These are phyloP conservation scores for Sarocladium kiliense DNA, from an alignment of 2,329 filamentous ascomycete species.

Conservation along the genomic window DNA sequence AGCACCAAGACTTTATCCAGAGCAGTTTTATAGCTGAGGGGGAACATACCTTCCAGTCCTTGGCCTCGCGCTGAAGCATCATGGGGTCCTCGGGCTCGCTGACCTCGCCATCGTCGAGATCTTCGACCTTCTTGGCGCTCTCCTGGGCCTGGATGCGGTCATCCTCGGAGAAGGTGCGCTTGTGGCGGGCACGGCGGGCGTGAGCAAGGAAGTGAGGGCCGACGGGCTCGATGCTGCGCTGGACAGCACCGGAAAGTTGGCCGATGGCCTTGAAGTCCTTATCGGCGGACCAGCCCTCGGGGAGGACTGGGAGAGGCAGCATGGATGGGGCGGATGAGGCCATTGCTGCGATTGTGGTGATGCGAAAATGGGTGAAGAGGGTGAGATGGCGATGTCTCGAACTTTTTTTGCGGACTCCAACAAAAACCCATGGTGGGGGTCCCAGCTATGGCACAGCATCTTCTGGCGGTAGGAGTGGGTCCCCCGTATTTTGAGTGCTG, in stretches of 20 bases:
- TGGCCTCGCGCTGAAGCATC: slow-evolving; percentile 88
- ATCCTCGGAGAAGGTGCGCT: slow-evolving; percentile 97
- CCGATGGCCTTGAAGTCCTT: slow-evolving; percentile 89
- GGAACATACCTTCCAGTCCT: slow-evolving; percentile 95
- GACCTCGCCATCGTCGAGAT: slow-evolving; percentile 83
- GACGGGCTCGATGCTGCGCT: slow-evolving; percentile 90
- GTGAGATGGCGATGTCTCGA: slow-evolving; percentile 14
- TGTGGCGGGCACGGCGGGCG: slow-evolving; percentile 89
- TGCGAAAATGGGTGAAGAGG: slow-evolving; percentile 15
- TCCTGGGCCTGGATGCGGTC: slow-evolving; percentile 95
- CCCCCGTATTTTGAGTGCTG: too few species aligned
- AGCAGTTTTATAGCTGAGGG: neutral
- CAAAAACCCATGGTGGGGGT: slow-evolving; percentile 4
- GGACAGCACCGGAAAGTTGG: slow-evolving; percentile 68
- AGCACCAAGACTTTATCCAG: neutral
- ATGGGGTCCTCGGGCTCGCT: slow-evolving; percentile 91
- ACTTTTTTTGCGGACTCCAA: slow-evolving; percentile 3
- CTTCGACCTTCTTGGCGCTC: slow-evolving; percentile 91
- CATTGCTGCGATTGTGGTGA: slow-evolving; percentile 41
- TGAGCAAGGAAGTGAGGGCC: slow-evolving; percentile 96
- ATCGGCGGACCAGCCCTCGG: slow-evolving; percentile 76
- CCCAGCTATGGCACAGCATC: neutral
- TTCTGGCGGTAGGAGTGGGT: neutral
- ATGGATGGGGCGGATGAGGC: slow-evolving; percentile 56
- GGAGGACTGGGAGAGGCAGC: slow-evolving; percentile 68